Evolutionary conservation across 768 basidiomycete genomes (phyloP).

Genomic region (Mycena filopes): DNA sequence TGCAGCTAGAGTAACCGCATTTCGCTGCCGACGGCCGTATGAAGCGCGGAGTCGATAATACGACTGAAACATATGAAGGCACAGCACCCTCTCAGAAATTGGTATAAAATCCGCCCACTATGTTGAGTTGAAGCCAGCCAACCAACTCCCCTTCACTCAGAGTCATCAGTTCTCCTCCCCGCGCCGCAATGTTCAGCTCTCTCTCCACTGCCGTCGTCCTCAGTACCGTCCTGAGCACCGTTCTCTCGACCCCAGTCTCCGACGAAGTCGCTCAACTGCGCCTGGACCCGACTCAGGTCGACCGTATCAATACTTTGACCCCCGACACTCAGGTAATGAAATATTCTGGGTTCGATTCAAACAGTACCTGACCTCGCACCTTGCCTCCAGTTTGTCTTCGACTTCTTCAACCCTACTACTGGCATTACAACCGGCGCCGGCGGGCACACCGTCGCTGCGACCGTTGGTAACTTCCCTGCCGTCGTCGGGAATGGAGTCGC

Average conservation of each 20-base stretch:
- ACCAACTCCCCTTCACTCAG: background rate
- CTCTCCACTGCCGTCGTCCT: constrained; percentile 14
- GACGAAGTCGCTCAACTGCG: constrained; percentile 16
- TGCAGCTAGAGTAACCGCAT: no score
- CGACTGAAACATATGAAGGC: background rate
- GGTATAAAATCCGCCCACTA: background rate
- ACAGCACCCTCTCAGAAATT: constrained; percentile 1
- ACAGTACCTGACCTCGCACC: background rate
- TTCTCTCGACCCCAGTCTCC: background rate
- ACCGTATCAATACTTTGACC: constrained; percentile 17
- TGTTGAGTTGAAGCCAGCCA: constrained; percentile 4
- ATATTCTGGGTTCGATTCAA: no score
- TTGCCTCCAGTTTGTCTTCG: constrained; percentile 27
- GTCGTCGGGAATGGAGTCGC: constrained; percentile 33
- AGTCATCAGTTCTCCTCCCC: background rate
- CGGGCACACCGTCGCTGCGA: constrained; percentile 27
- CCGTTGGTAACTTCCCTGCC: constrained; percentile 31
- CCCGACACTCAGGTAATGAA: constrained; percentile 15
- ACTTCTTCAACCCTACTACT: constrained; percentile 28
- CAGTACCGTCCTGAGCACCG: constrained; percentile 15
- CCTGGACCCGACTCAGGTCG: constrained; percentile 21
- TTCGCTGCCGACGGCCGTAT: background rate
- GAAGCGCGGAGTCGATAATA: background rate
- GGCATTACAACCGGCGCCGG: constrained; percentile 16
- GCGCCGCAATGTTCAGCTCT: constrained; percentile 13